Evolutionary conservation across 2,329 filamentous ascomycete genomes (phyloP).

Genomic region (Diaporthe caulivora): DNA sequence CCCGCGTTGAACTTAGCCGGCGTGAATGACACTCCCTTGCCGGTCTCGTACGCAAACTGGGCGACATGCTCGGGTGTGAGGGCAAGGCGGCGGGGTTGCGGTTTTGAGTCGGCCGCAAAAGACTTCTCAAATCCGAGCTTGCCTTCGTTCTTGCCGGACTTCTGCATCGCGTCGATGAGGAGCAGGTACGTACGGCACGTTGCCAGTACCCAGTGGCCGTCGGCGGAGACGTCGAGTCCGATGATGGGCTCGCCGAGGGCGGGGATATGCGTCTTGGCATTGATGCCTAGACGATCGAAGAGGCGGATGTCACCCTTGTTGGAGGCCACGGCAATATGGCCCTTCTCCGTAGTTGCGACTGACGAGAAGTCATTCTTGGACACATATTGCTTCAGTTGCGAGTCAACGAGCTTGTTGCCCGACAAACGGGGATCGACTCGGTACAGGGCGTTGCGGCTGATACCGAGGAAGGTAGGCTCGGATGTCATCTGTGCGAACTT

Average conservation of each 20-base stretch:
- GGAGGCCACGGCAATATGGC: constrained; percentile 95
- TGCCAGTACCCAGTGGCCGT: constrained; percentile 94
- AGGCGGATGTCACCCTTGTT: constrained; percentile 97
- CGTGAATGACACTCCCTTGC: constrained; percentile 87
- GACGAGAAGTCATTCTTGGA: constrained; percentile 99
- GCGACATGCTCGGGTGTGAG: constrained; percentile 93
- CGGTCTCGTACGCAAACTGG: constrained; percentile 97
- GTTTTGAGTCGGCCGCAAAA: constrained; percentile 93
- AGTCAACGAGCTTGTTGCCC: constrained; percentile 92
- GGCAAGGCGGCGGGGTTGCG: constrained; percentile 89
- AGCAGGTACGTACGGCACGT: constrained; percentile 96
- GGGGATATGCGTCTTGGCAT: constrained; percentile 96
- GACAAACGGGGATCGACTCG: constrained; percentile 91
- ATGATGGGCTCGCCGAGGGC: constrained; percentile 95
- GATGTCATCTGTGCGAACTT: constrained; percentile 98
- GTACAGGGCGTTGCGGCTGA: constrained; percentile 93
- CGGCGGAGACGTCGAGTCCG: constrained; percentile 93
- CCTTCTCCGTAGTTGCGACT: constrained; percentile 93
- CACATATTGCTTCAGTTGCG: constrained; percentile 93
- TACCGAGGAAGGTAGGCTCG: constrained; percentile 94
- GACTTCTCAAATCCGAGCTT: constrained; percentile 97
- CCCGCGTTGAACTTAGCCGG: constrained; percentile 95
- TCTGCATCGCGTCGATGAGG: constrained; percentile 91
- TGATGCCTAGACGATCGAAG: constrained; percentile 95
- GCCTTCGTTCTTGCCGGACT: constrained; percentile 94